A percentile compares a stretch with the other conserved stretches of the same genome.
These are phyloP conservation scores for Chaetomium strumarium DNA, from an alignment of 2,329 filamentous ascomycete species.

Conservation along the genomic window DNA sequence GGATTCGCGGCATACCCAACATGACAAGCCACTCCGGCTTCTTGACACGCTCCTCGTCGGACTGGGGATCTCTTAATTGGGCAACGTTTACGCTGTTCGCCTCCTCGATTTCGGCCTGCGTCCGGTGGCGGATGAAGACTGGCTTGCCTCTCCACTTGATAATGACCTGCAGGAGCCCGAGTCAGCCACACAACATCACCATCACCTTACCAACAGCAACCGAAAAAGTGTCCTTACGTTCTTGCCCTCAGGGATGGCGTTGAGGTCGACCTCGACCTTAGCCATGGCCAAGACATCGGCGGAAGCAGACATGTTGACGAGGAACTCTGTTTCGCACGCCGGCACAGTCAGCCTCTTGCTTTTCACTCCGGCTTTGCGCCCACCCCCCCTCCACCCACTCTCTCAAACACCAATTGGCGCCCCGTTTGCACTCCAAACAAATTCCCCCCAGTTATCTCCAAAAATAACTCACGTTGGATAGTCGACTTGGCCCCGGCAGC, in stretches of 20 bases:
- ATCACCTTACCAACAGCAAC: not conserved
- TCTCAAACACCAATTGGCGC: not conserved
- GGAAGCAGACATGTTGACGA: slow-evolving; percentile 99
- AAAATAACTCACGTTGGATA: slow-evolving; percentile 75
- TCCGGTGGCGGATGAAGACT: slow-evolving; percentile 99
- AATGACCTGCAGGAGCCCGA: slow-evolving; percentile 60
- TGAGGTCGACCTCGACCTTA: slow-evolving; percentile 96
- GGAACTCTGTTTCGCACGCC: slow-evolving; percentile 65
- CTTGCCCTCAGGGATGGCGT: slow-evolving; percentile 95
- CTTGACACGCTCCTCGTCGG: slow-evolving; percentile 90
- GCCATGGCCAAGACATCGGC: slow-evolving; percentile 98
- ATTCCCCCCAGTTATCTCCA: slow-evolving; percentile 22
- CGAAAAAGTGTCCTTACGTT: slow-evolving; percentile 63
- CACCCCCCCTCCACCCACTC: not conserved
- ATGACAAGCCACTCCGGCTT: slow-evolving; percentile 99
- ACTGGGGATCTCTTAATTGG: slow-evolving; percentile 81
- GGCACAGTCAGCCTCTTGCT: slow-evolving; percentile 20
- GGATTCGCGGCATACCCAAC: slow-evolving; percentile 61
- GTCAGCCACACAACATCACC: not conserved
- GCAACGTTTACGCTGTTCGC: slow-evolving; percentile 83
- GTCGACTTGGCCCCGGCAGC: slow-evolving; percentile 96
- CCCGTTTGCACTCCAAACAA: slow-evolving; percentile 13
- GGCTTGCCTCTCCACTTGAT: slow-evolving; percentile 99
- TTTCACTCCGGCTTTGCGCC: not conserved
- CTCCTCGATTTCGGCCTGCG: slow-evolving; percentile 85